phyloP scores from a whole-genome alignment of 345 rosid species.

The Nephelium lappaceum region DNA sequence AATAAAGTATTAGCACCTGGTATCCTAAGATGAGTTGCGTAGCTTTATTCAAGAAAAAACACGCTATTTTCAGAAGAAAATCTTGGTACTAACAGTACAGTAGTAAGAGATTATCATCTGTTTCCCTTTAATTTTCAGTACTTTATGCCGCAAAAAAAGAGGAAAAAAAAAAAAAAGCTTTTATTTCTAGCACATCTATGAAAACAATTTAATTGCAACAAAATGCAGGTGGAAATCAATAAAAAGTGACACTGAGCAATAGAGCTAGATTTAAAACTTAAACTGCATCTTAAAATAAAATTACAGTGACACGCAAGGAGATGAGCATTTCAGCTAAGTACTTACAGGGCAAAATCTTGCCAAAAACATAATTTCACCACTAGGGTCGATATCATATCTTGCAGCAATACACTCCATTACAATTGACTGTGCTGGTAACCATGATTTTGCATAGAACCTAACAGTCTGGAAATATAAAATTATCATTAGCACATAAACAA shows the following conservation, averaged over 20 bases:
- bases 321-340: slow-evolving; percentile 22
- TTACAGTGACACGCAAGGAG: neutral
- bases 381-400: slow-evolving; percentile 64
- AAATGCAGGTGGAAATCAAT: neutral
- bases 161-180: too few relatives aligned
- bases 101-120: neutral
- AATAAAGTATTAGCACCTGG: neutral
- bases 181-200: too few relatives aligned
- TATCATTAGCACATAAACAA: slow-evolving; percentile 4
- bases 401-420: slow-evolving; percentile 71
- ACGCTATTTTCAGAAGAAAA: neutral
- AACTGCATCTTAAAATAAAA: neutral
- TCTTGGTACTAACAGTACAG: neutral
- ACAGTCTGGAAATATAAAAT: slow-evolving; percentile 53
- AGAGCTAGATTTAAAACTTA: neutral
- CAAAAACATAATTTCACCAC: slow-evolving; percentile 87
- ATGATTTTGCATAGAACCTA: slow-evolving; percentile 69
- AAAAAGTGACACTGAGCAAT: neutral
- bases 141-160: neutral
- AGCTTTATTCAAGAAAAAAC: too few relatives aligned
- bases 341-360: slow-evolving; percentile 72
- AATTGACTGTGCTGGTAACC: slow-evolving; percentile 89
- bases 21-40: neutral
- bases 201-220: neutral
- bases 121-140: neutral